Base-by-base conservation (phyloP, 441 rosid genomes). In the Omphalea diandra region DNA sequence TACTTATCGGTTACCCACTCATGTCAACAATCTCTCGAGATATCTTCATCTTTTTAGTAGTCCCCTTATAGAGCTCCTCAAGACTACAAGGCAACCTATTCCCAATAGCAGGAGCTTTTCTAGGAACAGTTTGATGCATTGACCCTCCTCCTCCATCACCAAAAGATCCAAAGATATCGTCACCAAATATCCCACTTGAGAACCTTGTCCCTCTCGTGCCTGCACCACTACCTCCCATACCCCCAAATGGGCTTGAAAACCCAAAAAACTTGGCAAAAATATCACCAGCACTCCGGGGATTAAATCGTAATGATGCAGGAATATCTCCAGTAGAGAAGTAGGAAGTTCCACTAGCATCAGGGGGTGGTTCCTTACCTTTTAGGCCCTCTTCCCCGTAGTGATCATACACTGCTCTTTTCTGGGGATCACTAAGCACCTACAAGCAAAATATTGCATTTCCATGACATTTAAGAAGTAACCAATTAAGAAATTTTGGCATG, bases 371-470 rank as follows among this genome's bases (percentile, higher is more conserved):
- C 46, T 76, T 84, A 31, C 90, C 94, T 74, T 93, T 93, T 26
- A 93, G 70, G 43, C 94, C 94, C 79, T 91, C 98, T 67, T 89
- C 98, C 10, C 97, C 96, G 26, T 87, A 90, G 53, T 85, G 91
- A 76, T 93, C 98, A 49, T 86, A 91, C 2, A 90, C 77, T 0
- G 88, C 90, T 81, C 90, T 83, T 78, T 89, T 90, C 50, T 83
- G 90, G 10, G 93, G 84, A 82, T 93, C 98, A 60, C 96, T 90
- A 10, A 93, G 81, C 57, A 93, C 97, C 98, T 93, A 54, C 68
- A 44, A 20, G 2, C 26, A 46, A 59, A 54, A 62, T 24, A 66
- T 33, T n/a, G 12, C 54, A 58, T 46, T 62, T 33, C 63, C 72
- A 35, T 38, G 40, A 44, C n/a, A n/a, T n/a, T n/a, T n/a, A n/a